Evolutionary conservation across 345 rosid genomes (phyloP), one percentile per base, ranked within the genome.

Genomic region (Capsella bursapastoris): DNA sequence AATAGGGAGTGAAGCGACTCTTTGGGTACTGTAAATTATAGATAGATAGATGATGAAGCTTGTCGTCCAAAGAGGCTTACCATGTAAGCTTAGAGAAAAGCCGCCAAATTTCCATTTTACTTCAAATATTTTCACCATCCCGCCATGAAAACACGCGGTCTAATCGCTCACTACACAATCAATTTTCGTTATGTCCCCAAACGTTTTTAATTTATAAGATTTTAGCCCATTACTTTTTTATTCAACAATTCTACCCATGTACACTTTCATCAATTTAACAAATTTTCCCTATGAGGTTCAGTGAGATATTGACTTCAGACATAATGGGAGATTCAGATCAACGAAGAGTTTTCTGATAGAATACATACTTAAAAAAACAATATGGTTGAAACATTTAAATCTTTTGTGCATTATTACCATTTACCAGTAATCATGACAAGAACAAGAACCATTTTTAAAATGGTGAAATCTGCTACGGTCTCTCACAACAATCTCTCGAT

Each of bases 401-500:
- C 2, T 66, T 47, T 16, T 16, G n/a, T 74, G 25, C 41, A 53
- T 82, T 71, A 89, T 22, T 22, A 22, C 25, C 25, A 22, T 22
- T 22, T 22, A 22, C 94, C 90, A 87, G 82, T 84, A 89, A 70
- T 87, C 94, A 79, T 64, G 78, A 28, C 93, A 92, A 63, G 90
- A 82, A 80, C 98, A 88, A 71, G 66, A 65, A 25, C 95, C 97
- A 28, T 82, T 76, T 80, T 64, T 86, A 62, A 90, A 90, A 82
- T 89, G 96, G 76, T 92, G 97, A 86, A 88, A 93, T 63, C 93
- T 71, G 43, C 97, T 93, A n/a, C 82, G 78, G 71, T 90, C 96
- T 76, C 97, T 86, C 5, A 93, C 89, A 58, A 86, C 75, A 70
- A 93, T 84, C 87, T 89, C 89, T 72, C 92, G 58, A 11, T 40